Conservation (phyloP, 1,284 basidiomycete genomes). For the Sanghuangporus weigelae region DNA sequence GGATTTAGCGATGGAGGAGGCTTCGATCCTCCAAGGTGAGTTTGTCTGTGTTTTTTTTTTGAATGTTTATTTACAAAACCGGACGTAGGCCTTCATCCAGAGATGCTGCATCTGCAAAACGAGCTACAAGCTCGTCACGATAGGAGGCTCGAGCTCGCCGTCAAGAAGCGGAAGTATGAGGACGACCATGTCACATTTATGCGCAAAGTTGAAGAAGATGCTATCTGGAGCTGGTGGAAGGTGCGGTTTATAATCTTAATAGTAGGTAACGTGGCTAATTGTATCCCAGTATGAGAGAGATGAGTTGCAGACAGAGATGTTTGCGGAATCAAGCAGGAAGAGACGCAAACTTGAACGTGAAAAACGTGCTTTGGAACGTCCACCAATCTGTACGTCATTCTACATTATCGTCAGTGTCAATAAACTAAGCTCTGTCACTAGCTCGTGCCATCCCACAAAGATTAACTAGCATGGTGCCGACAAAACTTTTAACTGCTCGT, state of each 20-base stretch:
- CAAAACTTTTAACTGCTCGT: constrained; percentile 25
- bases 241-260: constrained; percentile 32
- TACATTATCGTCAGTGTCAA: not conserved
- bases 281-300: constrained; percentile 53
- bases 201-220: constrained; percentile 55
- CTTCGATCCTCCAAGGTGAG: constrained; percentile 58
- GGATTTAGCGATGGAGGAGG: constrained; percentile 69
- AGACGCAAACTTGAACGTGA: constrained; percentile 77
- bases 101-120: constrained; percentile 71
- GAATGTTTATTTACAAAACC: not conserved
- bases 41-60: constrained; percentile 13
- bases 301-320: constrained; percentile 76
- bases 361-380: constrained; percentile 67
- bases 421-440: constrained; percentile 13
- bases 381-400: constrained; percentile 50
- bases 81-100: constrained; percentile 68
- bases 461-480: constrained; percentile 27
- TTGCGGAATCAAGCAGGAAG: constrained; percentile 79
- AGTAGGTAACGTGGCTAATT: constrained; percentile 4
- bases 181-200: constrained; percentile 50
- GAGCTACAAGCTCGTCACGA: constrained; percentile 71
- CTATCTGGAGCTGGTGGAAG: constrained; percentile 76
- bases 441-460: constrained; percentile 33
- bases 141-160: constrained; percentile 67
- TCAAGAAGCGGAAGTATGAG: constrained; percentile 63